Base-by-base conservation (phyloP, 352 stramenopile species). In the Pythium monospermum region DNA sequence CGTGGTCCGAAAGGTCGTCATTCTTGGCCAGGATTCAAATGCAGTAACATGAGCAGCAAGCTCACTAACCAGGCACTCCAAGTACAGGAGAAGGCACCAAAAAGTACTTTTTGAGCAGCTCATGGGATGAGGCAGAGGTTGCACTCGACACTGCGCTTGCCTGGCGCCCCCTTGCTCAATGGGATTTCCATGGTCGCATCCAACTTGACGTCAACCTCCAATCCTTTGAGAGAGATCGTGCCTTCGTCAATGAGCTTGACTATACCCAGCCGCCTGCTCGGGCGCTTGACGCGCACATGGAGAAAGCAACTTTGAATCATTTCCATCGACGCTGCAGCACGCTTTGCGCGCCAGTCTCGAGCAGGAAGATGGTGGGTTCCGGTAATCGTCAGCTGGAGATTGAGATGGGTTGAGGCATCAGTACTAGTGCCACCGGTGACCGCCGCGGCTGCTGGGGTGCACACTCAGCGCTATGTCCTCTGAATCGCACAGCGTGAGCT, bases 271-370 rank as follows among this genome's bases (percentile, higher is more conserved):
- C 46, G 18, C 2, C 42, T 41, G 27, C 51, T 59, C 6, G 51
- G 51, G 2, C 51, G 51, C 36, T 59, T 59, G n/a, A 59, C 23
- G 25, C 47, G 22, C 13, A 59, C 36, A 3, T 59, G 30, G 10
- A 59, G 51, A 3, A 27, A 25, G 19, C 51, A 59, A 18, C 32
- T n/a, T 18, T 42, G 43, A 7, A 59, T 33, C 33, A 39, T 41
- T 3, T 36, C 42, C 1, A 51, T 6, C 13, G 51, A 47, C 36
- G 32, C 39, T 43, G 27, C 51, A 59, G 42, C 47, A 59, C n/a
- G 44, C 50, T n/a, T 13, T 35, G 13, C 51, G 31, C 51, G 42
- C 52, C 52, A 59, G 44, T 53, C 15, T 43, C 52, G 48, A 26
- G 44, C 33, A 4, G 44, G 33, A 1, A 59, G 11, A 11, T 42